phyloP scores from a whole-genome alignment of 2,329 filamentous ascomycete genomes.

The Aspergillus tubingensis region DNA sequence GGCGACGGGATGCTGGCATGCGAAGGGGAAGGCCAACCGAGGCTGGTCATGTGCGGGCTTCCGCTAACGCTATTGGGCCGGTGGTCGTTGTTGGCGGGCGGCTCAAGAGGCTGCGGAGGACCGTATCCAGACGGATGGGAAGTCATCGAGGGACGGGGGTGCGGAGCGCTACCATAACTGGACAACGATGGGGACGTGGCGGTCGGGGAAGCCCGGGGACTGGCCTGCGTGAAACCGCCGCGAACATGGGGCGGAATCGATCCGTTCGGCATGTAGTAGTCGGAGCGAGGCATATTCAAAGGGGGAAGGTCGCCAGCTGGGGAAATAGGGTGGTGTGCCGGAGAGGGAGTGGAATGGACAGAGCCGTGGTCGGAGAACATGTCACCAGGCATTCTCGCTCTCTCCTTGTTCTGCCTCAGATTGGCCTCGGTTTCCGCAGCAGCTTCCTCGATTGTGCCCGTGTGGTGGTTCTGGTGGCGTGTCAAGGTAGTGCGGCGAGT shows the following conservation, averaged over 20 bases:
- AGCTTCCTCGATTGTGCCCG: slow-evolving; percentile 90
- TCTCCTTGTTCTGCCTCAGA: slow-evolving; percentile 60
- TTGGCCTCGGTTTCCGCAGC: slow-evolving; percentile 85
- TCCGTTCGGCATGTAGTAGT: slow-evolving; percentile 79
- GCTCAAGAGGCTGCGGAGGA: slow-evolving; percentile 81
- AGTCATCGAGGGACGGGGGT: slow-evolving; percentile 64
- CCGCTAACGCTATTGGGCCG: slow-evolving; percentile 73
- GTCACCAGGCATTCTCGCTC: slow-evolving; percentile 39
- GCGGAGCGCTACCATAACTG: slow-evolving; percentile 56
- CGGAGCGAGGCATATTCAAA: slow-evolving; percentile 69
- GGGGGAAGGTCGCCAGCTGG: slow-evolving; percentile 73
- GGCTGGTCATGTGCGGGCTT: slow-evolving; percentile 79
- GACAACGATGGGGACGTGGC: slow-evolving; percentile 66
- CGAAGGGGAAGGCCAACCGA: slow-evolving; percentile 84
- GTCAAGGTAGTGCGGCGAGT: slow-evolving; percentile 93
- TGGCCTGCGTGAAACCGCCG: slow-evolving; percentile 69
- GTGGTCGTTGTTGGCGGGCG: slow-evolving; percentile 74
- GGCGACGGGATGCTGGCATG: slow-evolving; percentile 73
- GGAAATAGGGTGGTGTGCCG: slow-evolving; percentile 77
- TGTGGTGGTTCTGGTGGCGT: slow-evolving; percentile 93
- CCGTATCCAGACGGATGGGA: slow-evolving; percentile 83
- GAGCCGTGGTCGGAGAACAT: slow-evolving; percentile 49
- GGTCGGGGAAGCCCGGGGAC: slow-evolving; percentile 65
- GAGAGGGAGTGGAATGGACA: slow-evolving; percentile 70
- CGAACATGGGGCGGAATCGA: slow-evolving; percentile 82